Conservation (phyloP, 306 rosid genomes). For the Vigna unguiculata region DNA sequence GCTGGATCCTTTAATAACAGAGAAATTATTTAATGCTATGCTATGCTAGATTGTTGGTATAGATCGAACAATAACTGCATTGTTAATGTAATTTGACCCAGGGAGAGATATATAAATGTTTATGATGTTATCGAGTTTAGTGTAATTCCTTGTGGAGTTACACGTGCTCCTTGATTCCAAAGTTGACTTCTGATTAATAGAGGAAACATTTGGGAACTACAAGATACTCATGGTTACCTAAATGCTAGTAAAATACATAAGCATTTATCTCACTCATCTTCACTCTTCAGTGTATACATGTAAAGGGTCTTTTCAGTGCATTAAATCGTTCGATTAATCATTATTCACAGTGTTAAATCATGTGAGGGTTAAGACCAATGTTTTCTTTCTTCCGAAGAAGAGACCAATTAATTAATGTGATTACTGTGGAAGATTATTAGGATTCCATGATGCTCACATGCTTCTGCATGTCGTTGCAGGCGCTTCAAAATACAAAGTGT, state of each 20-base stretch:
- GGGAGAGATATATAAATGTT: not conserved
- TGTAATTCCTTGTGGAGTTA: constrained; percentile 39
- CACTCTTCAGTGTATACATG: constrained; percentile 3
- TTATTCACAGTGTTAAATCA: constrained; percentile 4
- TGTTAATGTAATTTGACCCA: constrained; percentile 39
- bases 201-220: constrained; percentile 54
- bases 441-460: constrained; percentile 55
- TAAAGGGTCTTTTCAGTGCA: constrained; percentile 5
- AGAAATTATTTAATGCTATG: constrained; percentile 2
- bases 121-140: constrained; percentile 30
- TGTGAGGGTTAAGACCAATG: constrained; percentile 20
- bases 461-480: constrained; percentile 50
- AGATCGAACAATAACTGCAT: constrained; percentile 14
- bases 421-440: constrained; percentile 16
- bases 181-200: constrained; percentile 56
- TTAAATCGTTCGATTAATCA: too few relatives aligned
- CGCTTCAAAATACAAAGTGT: constrained; percentile 45
- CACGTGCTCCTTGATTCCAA: constrained; percentile 53
- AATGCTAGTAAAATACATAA: not conserved
- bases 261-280: not conserved
- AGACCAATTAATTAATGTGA: constrained; percentile 10
- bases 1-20: constrained; percentile 44
- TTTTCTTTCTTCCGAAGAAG: not conserved
- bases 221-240: constrained; percentile 20
- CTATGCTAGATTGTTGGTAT: constrained; percentile 36